A percentile compares a stretch with the other conserved stretches of the same genome.
Conservation (phyloP, 441 rosid genomes). For the Geranium incanum region DNA sequence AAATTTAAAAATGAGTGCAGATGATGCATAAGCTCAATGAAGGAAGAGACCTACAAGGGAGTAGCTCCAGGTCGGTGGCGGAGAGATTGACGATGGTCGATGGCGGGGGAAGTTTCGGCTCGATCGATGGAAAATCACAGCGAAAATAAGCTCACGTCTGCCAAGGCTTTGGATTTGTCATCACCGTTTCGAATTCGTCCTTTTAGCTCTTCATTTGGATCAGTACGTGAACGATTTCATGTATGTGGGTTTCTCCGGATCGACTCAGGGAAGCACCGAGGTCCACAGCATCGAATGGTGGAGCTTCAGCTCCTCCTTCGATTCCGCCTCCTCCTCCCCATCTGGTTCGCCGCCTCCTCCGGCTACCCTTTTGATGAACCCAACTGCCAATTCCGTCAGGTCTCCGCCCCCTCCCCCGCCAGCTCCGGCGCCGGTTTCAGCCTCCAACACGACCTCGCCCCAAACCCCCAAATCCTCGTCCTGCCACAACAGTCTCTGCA, state of each 20-base stretch:
- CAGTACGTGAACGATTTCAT: constrained; percentile 19
- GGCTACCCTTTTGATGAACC: constrained; percentile 50
- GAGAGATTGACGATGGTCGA: no score
- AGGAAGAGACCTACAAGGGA: no score
- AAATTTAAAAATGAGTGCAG: no score
- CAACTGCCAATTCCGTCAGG: constrained; percentile 51
- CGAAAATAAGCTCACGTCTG: no score
- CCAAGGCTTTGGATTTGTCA: no score
- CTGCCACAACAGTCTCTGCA: constrained; percentile 77
- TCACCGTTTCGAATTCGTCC: no score
- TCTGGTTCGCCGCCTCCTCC: constrained; percentile 45
- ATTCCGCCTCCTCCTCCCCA: constrained; percentile 25
- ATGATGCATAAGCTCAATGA: no score
- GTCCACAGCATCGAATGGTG: constrained; percentile 85
- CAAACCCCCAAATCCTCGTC: constrained; percentile 45
- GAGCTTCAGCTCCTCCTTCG: constrained; percentile 76
- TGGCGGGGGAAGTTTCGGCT: no score
- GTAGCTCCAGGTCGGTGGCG: no score
- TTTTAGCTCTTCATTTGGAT: no score
- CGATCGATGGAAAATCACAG: no score
- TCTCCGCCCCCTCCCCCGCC: constrained; percentile 59
- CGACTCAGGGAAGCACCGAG: constrained; percentile 95
- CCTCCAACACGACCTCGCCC: constrained; percentile 29
- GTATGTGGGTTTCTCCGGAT: constrained; percentile 95
- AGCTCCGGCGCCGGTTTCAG: constrained; percentile 36